These are phyloP conservation scores for Sclerotinia borealis DNA, from an alignment of 2,329 filamentous ascomycete species.

Conservation along the genomic window DNA sequence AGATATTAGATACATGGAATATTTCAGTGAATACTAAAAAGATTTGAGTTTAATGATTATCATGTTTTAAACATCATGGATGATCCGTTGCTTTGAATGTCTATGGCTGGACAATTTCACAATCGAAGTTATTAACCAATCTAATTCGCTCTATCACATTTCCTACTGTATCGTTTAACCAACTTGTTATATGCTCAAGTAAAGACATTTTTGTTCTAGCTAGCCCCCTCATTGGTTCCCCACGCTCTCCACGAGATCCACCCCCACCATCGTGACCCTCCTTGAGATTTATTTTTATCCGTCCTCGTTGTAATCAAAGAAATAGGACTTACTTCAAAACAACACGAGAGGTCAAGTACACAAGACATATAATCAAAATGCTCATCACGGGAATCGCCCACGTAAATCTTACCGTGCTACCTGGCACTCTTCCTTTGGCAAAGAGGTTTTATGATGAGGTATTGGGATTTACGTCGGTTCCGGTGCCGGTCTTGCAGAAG, in stretches of 20 bases:
- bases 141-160: no score
- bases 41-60: not conserved
- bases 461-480: conserved; percentile 45
- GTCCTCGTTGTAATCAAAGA: not conserved
- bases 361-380: conserved; percentile 7
- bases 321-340: not conserved
- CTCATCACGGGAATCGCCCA: conserved; percentile 48
- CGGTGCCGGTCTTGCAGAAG: conserved; percentile 48
- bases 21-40: not conserved
- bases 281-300: not conserved
- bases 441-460: conserved; percentile 50
- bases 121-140: no score
- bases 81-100: no score
- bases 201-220: no score
- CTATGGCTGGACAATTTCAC: no score
- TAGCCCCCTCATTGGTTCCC: not conserved
- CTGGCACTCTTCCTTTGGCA: conserved; percentile 45
- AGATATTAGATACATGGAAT: not conserved
- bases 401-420: conserved; percentile 53
- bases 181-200: no score
- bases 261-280: not conserved
- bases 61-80: not conserved
- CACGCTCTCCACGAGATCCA: not conserved
- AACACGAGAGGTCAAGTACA: not conserved
- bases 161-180: no score